Conservation (phyloP, 2,329 filamentous ascomycete genomes). For the Fusarium decemcellulare region DNA sequence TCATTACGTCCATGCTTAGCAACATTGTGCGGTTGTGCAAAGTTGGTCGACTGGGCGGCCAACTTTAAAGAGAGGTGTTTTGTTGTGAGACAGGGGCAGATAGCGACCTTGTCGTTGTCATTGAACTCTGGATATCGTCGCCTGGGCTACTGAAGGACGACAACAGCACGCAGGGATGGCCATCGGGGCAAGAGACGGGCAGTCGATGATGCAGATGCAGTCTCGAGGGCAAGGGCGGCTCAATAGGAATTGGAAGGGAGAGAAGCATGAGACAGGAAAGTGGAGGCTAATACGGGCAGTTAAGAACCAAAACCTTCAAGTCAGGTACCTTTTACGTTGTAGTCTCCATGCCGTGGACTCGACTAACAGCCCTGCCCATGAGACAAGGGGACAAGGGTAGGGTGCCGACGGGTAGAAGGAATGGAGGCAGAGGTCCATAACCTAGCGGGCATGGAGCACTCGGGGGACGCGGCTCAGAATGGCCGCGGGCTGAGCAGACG, state of each 20-base stretch:
- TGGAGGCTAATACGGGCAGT: conserved; percentile 25
- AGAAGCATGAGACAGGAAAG: conserved; percentile 31
- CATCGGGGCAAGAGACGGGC: conserved; percentile 24
- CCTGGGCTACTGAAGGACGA: conserved; percentile 18
- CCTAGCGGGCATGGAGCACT: conserved; percentile 15
- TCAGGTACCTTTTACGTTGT: conserved; percentile 11
- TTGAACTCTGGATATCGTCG: conserved; percentile 27
- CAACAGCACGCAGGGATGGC: conserved; percentile 14
- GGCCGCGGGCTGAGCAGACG: neutral
- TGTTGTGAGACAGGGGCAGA: conserved; percentile 11
- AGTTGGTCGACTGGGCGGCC: conserved; percentile 1
- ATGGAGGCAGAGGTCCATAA: conserved; percentile 12
- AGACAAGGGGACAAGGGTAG: conserved; percentile 22
- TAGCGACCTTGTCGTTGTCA: conserved; percentile 29
- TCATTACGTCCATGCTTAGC: conserved; percentile 52
- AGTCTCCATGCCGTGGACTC: conserved; percentile 32
- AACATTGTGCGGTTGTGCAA: conserved; percentile 36
- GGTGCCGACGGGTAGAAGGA: conserved; percentile 15
- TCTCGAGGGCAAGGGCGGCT: conserved; percentile 19
- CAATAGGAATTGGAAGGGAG: conserved; percentile 17
- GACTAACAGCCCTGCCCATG: conserved; percentile 35
- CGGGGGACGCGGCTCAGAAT: conserved; percentile 10
- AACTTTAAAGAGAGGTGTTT: conserved; percentile 7
- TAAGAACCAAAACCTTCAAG: conserved; percentile 28
- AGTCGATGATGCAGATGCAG: conserved; percentile 20